Evolutionary conservation across 495 filamentous ascomycete genomes (phyloP).

Genomic region (Stereocaulon alpinum): DNA sequence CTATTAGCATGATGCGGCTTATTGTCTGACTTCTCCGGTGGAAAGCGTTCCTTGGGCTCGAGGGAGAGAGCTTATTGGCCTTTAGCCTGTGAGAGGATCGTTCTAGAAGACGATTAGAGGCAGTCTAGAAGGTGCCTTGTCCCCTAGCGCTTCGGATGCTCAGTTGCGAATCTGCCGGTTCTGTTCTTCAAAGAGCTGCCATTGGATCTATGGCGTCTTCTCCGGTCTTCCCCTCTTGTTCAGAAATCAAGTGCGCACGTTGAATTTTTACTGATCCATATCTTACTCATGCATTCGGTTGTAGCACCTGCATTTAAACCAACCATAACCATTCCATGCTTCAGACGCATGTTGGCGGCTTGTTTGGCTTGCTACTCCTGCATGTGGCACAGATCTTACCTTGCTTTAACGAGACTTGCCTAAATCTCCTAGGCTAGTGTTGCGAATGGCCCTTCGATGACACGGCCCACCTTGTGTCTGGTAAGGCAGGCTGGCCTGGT

Average conservation of each 20-base stretch:
- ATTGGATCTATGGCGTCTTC: no score
- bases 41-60: background rate
- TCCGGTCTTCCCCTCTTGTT: no score
- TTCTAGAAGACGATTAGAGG: background rate
- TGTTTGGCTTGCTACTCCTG: background rate
- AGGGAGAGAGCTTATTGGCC: background rate
- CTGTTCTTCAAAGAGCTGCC: no score
- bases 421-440: background rate
- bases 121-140: background rate
- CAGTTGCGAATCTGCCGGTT: no score
- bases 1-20: conserved; percentile 1
- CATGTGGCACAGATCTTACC: conserved; percentile 1
- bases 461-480: conserved; percentile 1
- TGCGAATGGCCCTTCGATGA: background rate
- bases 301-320: background rate
- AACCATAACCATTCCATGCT: background rate
- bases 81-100: background rate
- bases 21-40: background rate
- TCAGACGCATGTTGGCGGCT: conserved; percentile 1
- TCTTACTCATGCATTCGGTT: background rate
- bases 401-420: background rate
- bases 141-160: no score
- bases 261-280: no score
- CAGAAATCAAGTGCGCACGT: no score
- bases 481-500: background rate